Percentiles rank a stretch among this genome's conserved stretches.
phyloP scores from a whole-genome alignment of 495 filamentous ascomycete genomes.

The Podospora sp. region DNA sequence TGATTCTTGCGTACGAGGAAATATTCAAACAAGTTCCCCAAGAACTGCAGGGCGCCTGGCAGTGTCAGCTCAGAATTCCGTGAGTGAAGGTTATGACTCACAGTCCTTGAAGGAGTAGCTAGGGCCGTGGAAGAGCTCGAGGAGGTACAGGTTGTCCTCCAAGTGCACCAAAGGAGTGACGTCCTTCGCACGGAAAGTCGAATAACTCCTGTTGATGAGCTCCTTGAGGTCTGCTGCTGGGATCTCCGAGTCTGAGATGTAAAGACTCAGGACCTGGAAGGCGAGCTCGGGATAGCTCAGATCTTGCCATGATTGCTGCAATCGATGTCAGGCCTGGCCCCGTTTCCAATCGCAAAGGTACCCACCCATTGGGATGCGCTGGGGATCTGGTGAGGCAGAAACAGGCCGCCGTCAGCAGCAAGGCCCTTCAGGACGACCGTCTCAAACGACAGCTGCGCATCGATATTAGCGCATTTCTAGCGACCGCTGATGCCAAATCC shows the following conservation, averaged over 20 bases:
- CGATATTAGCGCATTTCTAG: conserved; percentile 3
- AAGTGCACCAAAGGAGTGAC: conserved; percentile 74
- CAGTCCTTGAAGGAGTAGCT: conserved; percentile 91
- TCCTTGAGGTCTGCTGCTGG: conserved; percentile 73
- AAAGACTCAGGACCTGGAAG: conserved; percentile 73
- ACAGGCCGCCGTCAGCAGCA: conserved; percentile 84
- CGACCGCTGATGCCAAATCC: conserved; percentile 3
- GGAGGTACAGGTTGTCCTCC: conserved; percentile 72
- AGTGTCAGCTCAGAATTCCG: neutral
- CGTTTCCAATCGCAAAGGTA: neutral
- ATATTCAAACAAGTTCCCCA: conserved; percentile 96
- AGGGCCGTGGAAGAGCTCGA: conserved; percentile 97
- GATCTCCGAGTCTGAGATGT: conserved; percentile 82
- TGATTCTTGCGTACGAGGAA: conserved; percentile 83
- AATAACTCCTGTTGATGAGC: conserved; percentile 80
- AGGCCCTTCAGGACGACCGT: conserved; percentile 89
- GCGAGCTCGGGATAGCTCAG: conserved; percentile 79
- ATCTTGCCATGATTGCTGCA: conserved; percentile 64
- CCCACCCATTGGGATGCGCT: conserved; percentile 58
- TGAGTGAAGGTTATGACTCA: neutral
- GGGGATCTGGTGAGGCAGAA: conserved; percentile 84
- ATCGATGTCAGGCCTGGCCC: neutral
- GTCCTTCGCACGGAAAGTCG: conserved; percentile 77
- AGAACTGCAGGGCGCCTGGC: conserved; percentile 75
- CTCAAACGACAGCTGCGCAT: conserved; percentile 79